Base-by-base conservation (phyloP, 495 filamentous ascomycete species). In the Penicillium canescens region DNA sequence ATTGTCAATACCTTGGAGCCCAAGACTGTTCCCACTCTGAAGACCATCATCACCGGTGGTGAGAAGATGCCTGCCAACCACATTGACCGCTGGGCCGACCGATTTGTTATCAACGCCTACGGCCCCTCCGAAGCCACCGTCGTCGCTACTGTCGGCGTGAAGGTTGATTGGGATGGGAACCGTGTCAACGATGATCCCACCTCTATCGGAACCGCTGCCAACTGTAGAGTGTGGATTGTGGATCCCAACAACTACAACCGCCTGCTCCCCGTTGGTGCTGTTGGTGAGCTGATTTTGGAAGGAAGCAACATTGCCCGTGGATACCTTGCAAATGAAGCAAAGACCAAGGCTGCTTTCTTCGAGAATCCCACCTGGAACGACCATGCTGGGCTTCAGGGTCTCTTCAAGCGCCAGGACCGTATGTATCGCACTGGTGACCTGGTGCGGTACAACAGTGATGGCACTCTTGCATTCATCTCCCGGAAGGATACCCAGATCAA, bases 211-310 rank as follows among this genome's bases (percentile, higher is more conserved):
- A 65, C 45, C 21, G 62, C 74, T 2, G 54, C 70, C 0, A 69
- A 68, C 37, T 71, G 77, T 46, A 57, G 71, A 41, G 62, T 73
- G 7, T 89, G 86, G 83, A 76, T 89, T 50, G 82, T 84, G 3
- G 80, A 86, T 52, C 78, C 81, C 1, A 59, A 71, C 6, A 73
- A 87, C 54, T 75, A 80, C 49, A 64, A 87, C 51, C 64, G 72
- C 0, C 76, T 90, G 2, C 68, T 82, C 4, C 84, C 84, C 0
- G 63, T 88, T 12, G 86, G 86, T 7, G 71, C 76, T 11, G 70
- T 84, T 3, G 86, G 86, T n/a, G 86, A 90, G 58, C 67, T 89
- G 47, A 60, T 86, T 4, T 65, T 90, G n/a, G 82, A 86, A 62
- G 85, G 85, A 3, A 78, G 81, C 33, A 78, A 82, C 37, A 72